Conservation (phyloP, 164 flowering plant genomes). For the Nymphaea thermarum region DNA sequence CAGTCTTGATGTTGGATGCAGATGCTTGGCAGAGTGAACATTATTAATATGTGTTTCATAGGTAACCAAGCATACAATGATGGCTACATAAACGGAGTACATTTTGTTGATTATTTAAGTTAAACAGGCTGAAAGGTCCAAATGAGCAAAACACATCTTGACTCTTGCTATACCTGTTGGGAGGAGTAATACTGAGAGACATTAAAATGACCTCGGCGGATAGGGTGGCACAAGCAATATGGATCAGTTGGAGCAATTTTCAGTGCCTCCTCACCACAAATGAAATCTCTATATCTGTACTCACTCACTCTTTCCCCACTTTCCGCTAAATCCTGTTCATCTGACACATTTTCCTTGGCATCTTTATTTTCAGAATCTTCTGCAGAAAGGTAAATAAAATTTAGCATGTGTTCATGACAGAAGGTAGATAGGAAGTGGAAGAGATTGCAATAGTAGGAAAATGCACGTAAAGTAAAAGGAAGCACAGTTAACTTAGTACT, state of each 20-base stretch:
- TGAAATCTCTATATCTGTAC: conserved; percentile 37
- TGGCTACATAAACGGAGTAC: too few species aligned
- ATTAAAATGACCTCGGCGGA: conserved; percentile 95
- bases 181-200: conserved; percentile 70
- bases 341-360: conserved; percentile 19
- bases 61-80: too few species aligned
- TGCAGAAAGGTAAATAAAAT: conserved; percentile 12
- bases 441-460: too few species aligned
- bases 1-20: too few species aligned
- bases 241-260: conserved; percentile 70
- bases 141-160: too few species aligned
- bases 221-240: conserved; percentile 75
- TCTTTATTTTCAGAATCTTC: conserved; percentile 23
- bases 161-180: conserved; percentile 57
- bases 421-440: too few species aligned
- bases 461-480: too few species aligned
- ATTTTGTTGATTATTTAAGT: too few species aligned
- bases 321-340: conserved; percentile 18
- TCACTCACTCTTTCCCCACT: conserved; percentile 22
- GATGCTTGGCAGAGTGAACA: not conserved
- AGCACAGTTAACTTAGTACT: too few species aligned
- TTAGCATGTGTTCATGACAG: not conserved
- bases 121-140: too few species aligned
- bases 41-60: not conserved
- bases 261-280: conserved; percentile 86